Conservation (phyloP, 2,329 filamentous ascomycete species). For the Pseudocercospora vitis region DNA sequence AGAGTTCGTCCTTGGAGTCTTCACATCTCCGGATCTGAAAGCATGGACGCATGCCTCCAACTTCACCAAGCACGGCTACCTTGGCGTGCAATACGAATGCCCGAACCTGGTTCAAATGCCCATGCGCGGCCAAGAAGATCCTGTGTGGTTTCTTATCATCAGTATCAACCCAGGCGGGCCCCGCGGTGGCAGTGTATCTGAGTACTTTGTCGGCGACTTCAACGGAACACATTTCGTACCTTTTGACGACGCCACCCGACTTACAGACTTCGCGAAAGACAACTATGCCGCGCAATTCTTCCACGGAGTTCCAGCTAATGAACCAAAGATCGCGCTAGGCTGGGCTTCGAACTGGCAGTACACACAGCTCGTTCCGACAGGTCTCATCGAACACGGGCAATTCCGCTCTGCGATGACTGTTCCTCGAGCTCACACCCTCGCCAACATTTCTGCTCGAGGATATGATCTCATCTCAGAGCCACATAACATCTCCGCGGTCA, state of each 20-base stretch:
- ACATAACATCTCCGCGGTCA: constrained; percentile 51
- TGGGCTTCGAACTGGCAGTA: constrained; percentile 65
- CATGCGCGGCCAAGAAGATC: constrained; percentile 45
- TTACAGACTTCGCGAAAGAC: constrained; percentile 43
- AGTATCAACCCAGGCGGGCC: constrained; percentile 61
- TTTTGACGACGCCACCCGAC: constrained; percentile 41
- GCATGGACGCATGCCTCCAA: constrained; percentile 61
- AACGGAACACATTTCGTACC: constrained; percentile 63
- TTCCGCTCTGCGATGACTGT: constrained; percentile 57
- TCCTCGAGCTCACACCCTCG: constrained; percentile 55
- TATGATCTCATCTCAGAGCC: constrained; percentile 54
- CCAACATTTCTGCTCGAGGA: constrained; percentile 52
- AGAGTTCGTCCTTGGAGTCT: constrained; percentile 61
- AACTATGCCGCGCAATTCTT: constrained; percentile 61
- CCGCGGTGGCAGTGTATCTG: constrained; percentile 54
- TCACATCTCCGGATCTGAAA: constrained; percentile 59
- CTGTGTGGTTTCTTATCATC: constrained; percentile 50
- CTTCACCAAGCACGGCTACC: constrained; percentile 55
- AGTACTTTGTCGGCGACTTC: constrained; percentile 61
- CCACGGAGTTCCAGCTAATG: constrained; percentile 44
- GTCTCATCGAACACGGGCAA: constrained; percentile 45
- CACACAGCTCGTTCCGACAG: constrained; percentile 53
- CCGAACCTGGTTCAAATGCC: constrained; percentile 62
- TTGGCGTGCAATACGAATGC: constrained; percentile 62
- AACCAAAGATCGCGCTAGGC: constrained; percentile 51